Base-by-base conservation (phyloP, 148 eudicot species). In the Amaranthus hypochondriacus region DNA sequence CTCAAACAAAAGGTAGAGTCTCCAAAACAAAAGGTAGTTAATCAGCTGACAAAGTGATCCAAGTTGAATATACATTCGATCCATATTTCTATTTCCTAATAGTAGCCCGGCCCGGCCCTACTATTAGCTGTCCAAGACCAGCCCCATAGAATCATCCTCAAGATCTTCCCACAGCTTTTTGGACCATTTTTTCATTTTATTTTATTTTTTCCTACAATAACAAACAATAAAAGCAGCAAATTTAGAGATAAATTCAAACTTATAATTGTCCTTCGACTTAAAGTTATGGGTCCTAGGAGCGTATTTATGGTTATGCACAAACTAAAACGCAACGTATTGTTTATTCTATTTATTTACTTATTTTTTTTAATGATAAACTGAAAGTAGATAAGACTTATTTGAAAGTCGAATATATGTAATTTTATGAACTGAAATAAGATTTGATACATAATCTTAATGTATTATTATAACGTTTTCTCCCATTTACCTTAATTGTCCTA, bases 211-310 rank as follows among this genome's bases (percentile, higher is more conserved):
- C 39, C 39, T 28, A 28, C 39, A 2, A 2, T 28, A 28, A 28
- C 39, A 28, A 28, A 28, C 39, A 28, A 28, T 28, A 28, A 28
- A 28, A 28, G 39, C 39, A 28, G 39, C 39, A 28, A 28, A 28
- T 28, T 28, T 28, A 28, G 39, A 28, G 39, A 28, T 28, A 28
- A 28, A 28, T 28, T 28, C 39, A 28, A 28, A 28, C 39, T 28
- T 28, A 28, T 28, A 28, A 28, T 28, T 28, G 39, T 28, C 39
- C 39, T 0, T 28, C 39, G 18, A n/a, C 7, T 7, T 6, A 71
- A 54, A 46, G 62, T 54, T 43, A 73, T 64, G 54, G 77, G 70
- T 74, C 63, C 77, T 46, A 9, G 74, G 55, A 72, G 74, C 74
- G 74, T 72, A 64, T 44, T 49, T 55, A 18, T 11, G 39, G 39